Evolutionary conservation across 805 yeast genomes (phyloP).

Genomic region (Cyberlindnera mrakii): DNA sequence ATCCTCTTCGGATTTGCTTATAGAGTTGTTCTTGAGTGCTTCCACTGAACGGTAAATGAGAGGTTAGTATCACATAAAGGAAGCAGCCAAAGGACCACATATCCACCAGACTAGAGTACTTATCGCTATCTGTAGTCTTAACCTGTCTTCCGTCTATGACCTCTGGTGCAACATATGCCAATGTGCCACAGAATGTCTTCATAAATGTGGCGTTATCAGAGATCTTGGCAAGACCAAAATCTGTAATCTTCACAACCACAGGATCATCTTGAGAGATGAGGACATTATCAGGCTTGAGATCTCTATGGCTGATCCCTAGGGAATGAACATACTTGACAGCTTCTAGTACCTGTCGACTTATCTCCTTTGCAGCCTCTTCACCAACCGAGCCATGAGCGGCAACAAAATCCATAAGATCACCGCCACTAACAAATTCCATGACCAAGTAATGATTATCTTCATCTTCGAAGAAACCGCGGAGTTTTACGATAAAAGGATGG

Average conservation of each 20-base stretch:
- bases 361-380: constrained; percentile 84
- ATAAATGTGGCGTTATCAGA: constrained; percentile 78
- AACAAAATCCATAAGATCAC: constrained; percentile 96
- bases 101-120: constrained; percentile 83
- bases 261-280: constrained; percentile 89
- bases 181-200: constrained; percentile 96
- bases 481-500: constrained; percentile 79
- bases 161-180: constrained; percentile 97
- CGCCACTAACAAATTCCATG: constrained; percentile 95
- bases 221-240: constrained; percentile 92
- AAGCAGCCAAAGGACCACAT: constrained; percentile 98
- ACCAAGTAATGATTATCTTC: constrained; percentile 74
- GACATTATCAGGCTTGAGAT: constrained; percentile 93
- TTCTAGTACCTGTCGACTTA: constrained; percentile 73
- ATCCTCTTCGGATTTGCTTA: constrained; percentile 67
- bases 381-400: constrained; percentile 89
- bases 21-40: constrained; percentile 82
- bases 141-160: constrained; percentile 44
- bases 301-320: constrained; percentile 92
- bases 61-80: constrained; percentile 85
- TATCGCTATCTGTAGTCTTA: constrained; percentile 22
- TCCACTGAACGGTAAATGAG: constrained; percentile 93
- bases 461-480: constrained; percentile 85
- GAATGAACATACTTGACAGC: constrained; percentile 87
- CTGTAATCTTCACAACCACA: constrained; percentile 86